A percentile compares a stretch with the other conserved stretches of the same genome.
These are phyloP conservation scores for Verticillium dahliae DNA, from an alignment of 2,329 filamentous ascomycete species.

Conservation along the genomic window DNA sequence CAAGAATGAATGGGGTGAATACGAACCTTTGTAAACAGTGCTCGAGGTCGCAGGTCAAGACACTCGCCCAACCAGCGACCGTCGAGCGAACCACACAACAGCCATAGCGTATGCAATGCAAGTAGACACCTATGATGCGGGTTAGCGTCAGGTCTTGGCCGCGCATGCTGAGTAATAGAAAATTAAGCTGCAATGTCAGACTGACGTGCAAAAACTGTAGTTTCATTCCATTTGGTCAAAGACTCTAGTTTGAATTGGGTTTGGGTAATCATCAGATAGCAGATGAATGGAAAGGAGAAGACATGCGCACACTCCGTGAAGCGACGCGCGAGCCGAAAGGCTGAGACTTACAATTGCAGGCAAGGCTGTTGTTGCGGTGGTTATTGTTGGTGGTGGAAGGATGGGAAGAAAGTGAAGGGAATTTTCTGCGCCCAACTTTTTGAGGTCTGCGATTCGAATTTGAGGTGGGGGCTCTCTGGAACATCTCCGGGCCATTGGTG, in stretches of 20 bases:
- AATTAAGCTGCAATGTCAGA: slow-evolving; percentile 54
- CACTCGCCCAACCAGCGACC: neutral
- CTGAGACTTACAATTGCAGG: slow-evolving; percentile 17
- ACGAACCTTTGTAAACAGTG: neutral
- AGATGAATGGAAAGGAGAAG: slow-evolving; percentile 6
- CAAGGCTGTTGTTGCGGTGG: slow-evolving; percentile 5
- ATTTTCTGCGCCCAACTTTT: slow-evolving; percentile 14
- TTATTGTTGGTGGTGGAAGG: slow-evolving; percentile 8
- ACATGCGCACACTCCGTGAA: neutral
- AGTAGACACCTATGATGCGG: neutral
- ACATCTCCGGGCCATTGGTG: slow-evolving; percentile 10
- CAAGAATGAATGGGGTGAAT: neutral
- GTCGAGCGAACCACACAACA: neutral
- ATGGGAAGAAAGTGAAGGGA: slow-evolving; percentile 11
- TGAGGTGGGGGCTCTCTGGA: slow-evolving; percentile 10
- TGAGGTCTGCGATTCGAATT: slow-evolving; percentile 1
- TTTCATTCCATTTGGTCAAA: slow-evolving; percentile 89
- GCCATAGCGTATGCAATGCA: neutral
- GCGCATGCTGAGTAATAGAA: slow-evolving; percentile 4
- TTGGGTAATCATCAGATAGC: slow-evolving; percentile 72
- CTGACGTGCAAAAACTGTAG: slow-evolving; percentile 80
- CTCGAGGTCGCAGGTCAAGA: neutral
- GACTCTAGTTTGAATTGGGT: slow-evolving; percentile 92
- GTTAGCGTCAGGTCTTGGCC: slow-evolving; percentile 5
- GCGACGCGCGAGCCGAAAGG: neutral